Conservation (phyloP, 2,329 filamentous ascomycete species). For the Claviceps maximensis region DNA sequence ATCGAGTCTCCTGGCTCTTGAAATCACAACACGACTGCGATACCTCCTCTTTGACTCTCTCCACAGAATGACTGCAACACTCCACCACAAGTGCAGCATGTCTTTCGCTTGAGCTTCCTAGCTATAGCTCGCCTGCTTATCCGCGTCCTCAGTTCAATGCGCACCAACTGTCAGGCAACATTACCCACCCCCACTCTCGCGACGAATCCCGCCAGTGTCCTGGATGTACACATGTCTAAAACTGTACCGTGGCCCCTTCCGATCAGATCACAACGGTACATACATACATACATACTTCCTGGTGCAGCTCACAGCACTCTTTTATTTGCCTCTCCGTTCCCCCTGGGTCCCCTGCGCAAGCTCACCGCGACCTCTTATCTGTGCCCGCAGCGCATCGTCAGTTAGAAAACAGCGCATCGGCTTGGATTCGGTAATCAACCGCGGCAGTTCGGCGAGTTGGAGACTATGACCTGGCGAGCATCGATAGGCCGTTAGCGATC, state of each 20-base stretch:
- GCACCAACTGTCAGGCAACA: background rate
- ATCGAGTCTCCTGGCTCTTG: background rate
- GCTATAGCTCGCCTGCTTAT: background rate
- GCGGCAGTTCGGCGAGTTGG: background rate
- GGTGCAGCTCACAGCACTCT: too few relatives aligned
- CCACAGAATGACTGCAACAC: background rate
- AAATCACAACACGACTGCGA: background rate
- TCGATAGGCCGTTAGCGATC: background rate
- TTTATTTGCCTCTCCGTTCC: background rate
- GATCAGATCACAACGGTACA: background rate
- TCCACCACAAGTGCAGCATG: background rate
- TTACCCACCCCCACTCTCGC: background rate
- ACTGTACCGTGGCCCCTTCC: background rate
- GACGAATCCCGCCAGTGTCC: background rate
- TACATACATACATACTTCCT: too few relatives aligned
- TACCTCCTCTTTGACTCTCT: background rate
- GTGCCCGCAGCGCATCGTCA: background rate
- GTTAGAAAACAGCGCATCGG: background rate
- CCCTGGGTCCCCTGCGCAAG: background rate
- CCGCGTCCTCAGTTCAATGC: background rate
- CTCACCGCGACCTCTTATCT: background rate
- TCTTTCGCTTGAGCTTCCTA: background rate
- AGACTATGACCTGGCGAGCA: background rate
- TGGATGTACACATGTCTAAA: background rate
- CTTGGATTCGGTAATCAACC: background rate